These are phyloP conservation scores for Myxozyma melibiosi DNA, from an alignment of 805 yeast genomes.

Conservation along the genomic window DNA sequence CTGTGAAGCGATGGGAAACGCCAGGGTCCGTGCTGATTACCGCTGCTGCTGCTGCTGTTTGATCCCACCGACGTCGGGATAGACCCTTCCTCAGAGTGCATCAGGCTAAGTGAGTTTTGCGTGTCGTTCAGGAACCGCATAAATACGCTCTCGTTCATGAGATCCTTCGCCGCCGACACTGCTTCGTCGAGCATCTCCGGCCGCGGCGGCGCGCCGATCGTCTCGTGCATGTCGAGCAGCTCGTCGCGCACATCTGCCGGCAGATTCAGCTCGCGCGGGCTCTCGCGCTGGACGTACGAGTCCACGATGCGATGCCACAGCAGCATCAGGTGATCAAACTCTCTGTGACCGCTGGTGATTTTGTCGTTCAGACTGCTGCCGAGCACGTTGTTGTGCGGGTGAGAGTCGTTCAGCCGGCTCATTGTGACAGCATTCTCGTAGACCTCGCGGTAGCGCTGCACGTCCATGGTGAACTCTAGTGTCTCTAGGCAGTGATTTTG, in stretches of 20 bases:
- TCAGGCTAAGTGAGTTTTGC: not conserved
- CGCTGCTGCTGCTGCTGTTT: no score
- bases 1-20: slow-evolving; percentile 4
- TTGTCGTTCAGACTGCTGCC: not conserved
- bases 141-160: slow-evolving; percentile 39
- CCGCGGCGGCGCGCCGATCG: slow-evolving; percentile 26
- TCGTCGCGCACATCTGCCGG: slow-evolving; percentile 38
- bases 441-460: slow-evolving; percentile 32
- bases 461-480: slow-evolving; percentile 41
- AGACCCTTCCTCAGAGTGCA: no score
- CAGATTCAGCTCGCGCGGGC: slow-evolving; percentile 40
- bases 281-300: slow-evolving; percentile 35
- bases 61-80: no score
- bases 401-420: not conserved
- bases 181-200: slow-evolving; percentile 34
- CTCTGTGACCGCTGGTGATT: slow-evolving; percentile 4
- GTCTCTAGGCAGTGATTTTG: slow-evolving; percentile 41
- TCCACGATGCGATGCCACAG: slow-evolving; percentile 39
- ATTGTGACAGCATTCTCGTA: slow-evolving; percentile 12
- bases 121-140: slow-evolving; percentile 36
- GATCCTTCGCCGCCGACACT: slow-evolving; percentile 34
- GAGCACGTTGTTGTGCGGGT: not conserved
- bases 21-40: not conserved
- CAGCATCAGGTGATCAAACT: slow-evolving; percentile 23
- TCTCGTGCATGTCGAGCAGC: slow-evolving; percentile 19